Base-by-base conservation (phyloP, 2,329 filamentous ascomycete genomes). In the Neonectria coccinea region DNA sequence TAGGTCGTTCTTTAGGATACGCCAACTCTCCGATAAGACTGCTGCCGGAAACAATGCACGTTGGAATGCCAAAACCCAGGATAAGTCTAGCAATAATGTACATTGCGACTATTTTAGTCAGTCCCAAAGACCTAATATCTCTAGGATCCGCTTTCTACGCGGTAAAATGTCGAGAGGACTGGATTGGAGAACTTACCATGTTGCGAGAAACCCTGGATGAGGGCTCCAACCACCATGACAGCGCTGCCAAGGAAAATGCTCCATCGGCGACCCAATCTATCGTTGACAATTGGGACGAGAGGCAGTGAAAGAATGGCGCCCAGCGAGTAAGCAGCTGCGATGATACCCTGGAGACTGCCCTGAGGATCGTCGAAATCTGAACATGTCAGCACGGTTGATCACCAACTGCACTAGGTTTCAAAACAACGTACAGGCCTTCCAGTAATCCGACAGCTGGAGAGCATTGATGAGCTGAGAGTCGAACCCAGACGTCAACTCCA, bases 51-150 rank as follows among this genome's bases (percentile, higher is more conserved):
- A 88, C 84, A 65, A 89, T 89, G 64, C 83, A 85, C 67, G 86
- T 87, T 0, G 85, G 84, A 52, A 89, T 86, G n/a, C 88, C 88
- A 25, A 86, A 84, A 16, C 88, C 88, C n/a, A 89, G 83, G 27
- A 89, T 78, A 62, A 88, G 81, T 59, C 88, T 85, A 12, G 87
- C 81, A 20, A 88, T 77, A 66, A 89, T 85, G 70, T 88, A 90
- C 87, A 89, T 89, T 41, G 75, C 84, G 31, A 81, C 83, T 85
- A 10, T n/a, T 12, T 22, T 18, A 5, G n/a, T 33, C 1, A 33
- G 20, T 5, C 5, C 22, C 7, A 1, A 11, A 7, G 12, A 11
- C 6, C 9, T 8, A 6, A 18, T 9, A 2, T 29, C 8, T 7
- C 36, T 1, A 7, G 5, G 36, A 8, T n/a, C 5, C 6, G 5